A percentile compares a stretch with the other conserved stretches of the same genome.
These are phyloP conservation scores for Hyphopichia khmerensis DNA, from an alignment of 1,139 yeast species.

Conservation along the genomic window DNA sequence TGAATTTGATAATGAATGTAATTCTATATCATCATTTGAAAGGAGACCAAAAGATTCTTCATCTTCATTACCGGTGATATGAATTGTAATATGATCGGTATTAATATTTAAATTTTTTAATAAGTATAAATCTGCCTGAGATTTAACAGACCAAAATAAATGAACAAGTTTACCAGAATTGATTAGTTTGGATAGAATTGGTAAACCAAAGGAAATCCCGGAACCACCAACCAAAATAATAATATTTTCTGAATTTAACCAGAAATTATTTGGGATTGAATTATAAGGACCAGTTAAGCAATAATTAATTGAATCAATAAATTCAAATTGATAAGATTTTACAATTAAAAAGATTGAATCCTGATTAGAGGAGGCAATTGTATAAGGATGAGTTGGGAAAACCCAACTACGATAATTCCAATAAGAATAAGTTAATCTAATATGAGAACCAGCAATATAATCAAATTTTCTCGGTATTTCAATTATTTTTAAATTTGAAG, in stretches of 20 bases:
- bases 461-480: slow-evolving; percentile 22
- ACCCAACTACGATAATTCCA: slow-evolving; percentile 21
- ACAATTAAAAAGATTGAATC: slow-evolving; percentile 8
- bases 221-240: slow-evolving; percentile 80
- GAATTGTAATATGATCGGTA: slow-evolving; percentile 15
- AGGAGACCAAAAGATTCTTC: slow-evolving; percentile 19
- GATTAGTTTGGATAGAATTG: slow-evolving; percentile 47
- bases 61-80: slow-evolving; percentile 18
- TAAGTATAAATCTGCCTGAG: slow-evolving; percentile 40
- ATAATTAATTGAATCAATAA: slow-evolving; percentile 19
- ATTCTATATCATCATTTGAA: slow-evolving; percentile 18
- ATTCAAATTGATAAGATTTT: slow-evolving; percentile 6
- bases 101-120: slow-evolving; percentile 34
- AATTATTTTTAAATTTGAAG: slow-evolving; percentile 24
- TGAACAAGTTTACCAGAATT: slow-evolving; percentile 9
- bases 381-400: slow-evolving; percentile 42
- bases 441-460: slow-evolving; percentile 36
- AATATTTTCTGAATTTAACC: slow-evolving; percentile 49
- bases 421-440: slow-evolving; percentile 25
- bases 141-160: slow-evolving; percentile 55
- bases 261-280: slow-evolving; percentile 24
- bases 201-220: slow-evolving; percentile 77
- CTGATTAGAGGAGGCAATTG: slow-evolving; percentile 15
- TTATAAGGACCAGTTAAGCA: slow-evolving; percentile 29
- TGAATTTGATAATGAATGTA: slow-evolving; percentile 6